Evolutionary conservation across 495 filamentous ascomycete genomes (phyloP).

Genomic region (Penicillium robsamsonii): DNA sequence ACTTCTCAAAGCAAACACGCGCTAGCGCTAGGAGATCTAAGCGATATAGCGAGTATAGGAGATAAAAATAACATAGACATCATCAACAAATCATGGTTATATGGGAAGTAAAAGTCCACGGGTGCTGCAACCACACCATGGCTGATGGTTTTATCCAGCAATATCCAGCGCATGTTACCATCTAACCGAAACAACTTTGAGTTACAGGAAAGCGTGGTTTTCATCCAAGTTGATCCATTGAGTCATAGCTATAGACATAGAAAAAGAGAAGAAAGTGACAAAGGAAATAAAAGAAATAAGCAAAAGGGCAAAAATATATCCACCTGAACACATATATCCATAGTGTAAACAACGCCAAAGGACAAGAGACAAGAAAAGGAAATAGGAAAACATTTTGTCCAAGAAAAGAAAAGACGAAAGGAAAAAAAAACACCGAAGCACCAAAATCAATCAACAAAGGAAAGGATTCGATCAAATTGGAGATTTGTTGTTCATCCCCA

Average conservation of each 20-base stretch:
- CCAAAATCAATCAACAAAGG: conserved; percentile 19
- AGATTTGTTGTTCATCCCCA: conserved; percentile 11
- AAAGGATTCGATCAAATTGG: conserved; percentile 17
- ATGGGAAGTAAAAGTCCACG: not conserved
- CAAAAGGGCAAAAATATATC: conserved; percentile 8
- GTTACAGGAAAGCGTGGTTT: not conserved
- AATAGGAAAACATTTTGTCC: conserved; percentile 17
- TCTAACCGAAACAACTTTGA: not conserved
- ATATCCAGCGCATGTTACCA: not conserved
- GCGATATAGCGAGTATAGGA: not conserved
- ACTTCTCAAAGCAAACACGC: too few species aligned
- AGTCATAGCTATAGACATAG: conserved; percentile 18
- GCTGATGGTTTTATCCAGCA: not conserved
- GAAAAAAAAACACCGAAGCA: conserved; percentile 17
- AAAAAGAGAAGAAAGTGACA: conserved; percentile 14
- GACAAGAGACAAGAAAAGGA: conserved; percentile 14
- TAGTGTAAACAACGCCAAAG: conserved; percentile 19
- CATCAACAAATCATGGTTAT: not conserved
- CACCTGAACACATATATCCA: conserved; percentile 24
- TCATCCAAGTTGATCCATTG: conserved; percentile 11
- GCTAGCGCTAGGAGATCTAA: not conserved
- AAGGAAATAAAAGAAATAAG: conserved; percentile 16
- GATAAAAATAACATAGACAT: not conserved
- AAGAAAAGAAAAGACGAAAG: conserved; percentile 15
- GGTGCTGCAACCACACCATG: not conserved